Evolutionary conservation across 768 basidiomycete species (phyloP).

Genomic region (Exsudoporus frostii): DNA sequence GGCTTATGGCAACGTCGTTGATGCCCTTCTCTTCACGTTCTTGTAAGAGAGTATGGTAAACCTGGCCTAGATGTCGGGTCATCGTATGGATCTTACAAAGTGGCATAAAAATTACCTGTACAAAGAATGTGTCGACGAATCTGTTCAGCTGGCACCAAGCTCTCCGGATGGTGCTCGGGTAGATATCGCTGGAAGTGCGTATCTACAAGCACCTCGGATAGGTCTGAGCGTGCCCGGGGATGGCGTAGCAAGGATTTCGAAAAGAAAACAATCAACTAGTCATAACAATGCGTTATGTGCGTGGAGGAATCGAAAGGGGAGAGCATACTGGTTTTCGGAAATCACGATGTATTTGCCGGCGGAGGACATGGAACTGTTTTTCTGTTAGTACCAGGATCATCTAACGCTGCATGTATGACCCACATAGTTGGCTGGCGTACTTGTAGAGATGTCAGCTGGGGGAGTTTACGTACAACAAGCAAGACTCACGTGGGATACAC

Average conservation of each 20-base stretch:
- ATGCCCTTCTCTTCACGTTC: slow-evolving; percentile 90
- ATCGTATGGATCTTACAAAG: neutral
- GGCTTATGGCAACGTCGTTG: slow-evolving; percentile 90
- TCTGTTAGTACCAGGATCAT: slow-evolving; percentile 11
- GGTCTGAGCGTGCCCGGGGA: slow-evolving; percentile 81
- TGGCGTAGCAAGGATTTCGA: slow-evolving; percentile 95
- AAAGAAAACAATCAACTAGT: slow-evolving; percentile 89
- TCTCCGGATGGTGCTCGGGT: slow-evolving; percentile 74
- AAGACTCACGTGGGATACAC: slow-evolving; percentile 86
- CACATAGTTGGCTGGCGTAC: slow-evolving; percentile 93
- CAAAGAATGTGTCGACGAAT: slow-evolving; percentile 92
- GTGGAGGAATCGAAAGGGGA: neutral
- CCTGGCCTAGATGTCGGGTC: slow-evolving; percentile 61
- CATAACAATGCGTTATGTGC: neutral
- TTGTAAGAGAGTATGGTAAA: slow-evolving; percentile 85
- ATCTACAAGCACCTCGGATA: slow-evolving; percentile 87
- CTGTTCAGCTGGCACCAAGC: slow-evolving; percentile 74
- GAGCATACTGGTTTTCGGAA: slow-evolving; percentile 88
- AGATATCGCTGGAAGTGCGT: slow-evolving; percentile 93
- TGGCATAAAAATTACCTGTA: slow-evolving; percentile 45
- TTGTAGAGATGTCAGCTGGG: slow-evolving; percentile 30
- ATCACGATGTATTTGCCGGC: slow-evolving; percentile 95
- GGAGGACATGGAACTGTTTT: slow-evolving; percentile 86
- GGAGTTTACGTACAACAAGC: neutral
- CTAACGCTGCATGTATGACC: neutral